Base-by-base conservation (phyloP, 306 rosid species). In the Astragalus membranaceus region DNA sequence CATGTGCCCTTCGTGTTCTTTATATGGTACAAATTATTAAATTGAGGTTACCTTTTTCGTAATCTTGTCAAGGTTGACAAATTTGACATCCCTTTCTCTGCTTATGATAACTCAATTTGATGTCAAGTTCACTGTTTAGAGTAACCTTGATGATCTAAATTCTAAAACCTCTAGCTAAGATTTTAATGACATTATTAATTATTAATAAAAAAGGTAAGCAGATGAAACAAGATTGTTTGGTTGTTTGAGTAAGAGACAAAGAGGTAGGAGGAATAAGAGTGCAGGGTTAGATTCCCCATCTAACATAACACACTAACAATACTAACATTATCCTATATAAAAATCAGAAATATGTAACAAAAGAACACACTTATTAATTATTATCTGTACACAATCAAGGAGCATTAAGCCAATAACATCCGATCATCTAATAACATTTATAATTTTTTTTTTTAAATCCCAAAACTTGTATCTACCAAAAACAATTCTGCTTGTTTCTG, bases 31-130 rank as follows among this genome's bases (percentile, higher is more conserved):
- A 54, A 16, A 29, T 16, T 55, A 13, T 4, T 20, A 20, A 43
- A 59, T 44, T 15, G 9, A 8, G 7, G 48, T 37, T 55, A 59
- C 56, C 26, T 57, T 44, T 74, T 53, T 51, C 13, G 56, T n/a
- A 56, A 6, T 56, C 23, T 67, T 75, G 57, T 20, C 68, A 66
- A 10, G 43, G 41, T 58, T 75, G 46, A 58, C 20, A 75, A 44
- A 55, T 12, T 43, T 50, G 44, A 55, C 60, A 14, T 74, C 72
- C 39, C 12, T 3, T 42, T 14, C 20, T 11, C 39, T n/a, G n/a
- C n/a, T n/a, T n/a, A n/a, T n/a, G n/a, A n/a, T n/a, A n/a, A n/a
- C n/a, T n/a, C n/a, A n/a, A n/a, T n/a, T n/a, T n/a, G n/a, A n/a
- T n/a, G n/a, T n/a, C 47, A 74, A 64, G 10, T 63, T 63, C 55